Evolutionary conservation across 2,329 filamentous ascomycete species (phyloP), one percentile per base, ranked within the genome.

Genomic region (Fusarium succisae): DNA sequence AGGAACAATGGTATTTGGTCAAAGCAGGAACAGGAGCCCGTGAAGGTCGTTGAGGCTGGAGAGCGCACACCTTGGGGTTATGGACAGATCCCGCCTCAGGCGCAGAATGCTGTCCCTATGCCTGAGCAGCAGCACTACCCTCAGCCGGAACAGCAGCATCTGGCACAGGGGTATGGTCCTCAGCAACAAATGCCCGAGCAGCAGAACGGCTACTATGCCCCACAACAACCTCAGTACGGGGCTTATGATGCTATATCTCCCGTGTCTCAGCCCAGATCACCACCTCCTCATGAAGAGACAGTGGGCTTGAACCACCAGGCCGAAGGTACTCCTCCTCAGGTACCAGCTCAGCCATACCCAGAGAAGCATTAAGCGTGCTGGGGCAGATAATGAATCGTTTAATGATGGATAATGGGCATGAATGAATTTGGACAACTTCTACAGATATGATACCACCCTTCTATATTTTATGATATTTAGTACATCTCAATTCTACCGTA

Each of bases 241-340:
- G 28, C 47, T 1, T 64, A 56, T n/a, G 24, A 24, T 26, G 48
- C 37, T 26, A 51, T 30, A 24, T 69, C 67, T 17, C 62, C 62
- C 3, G 44, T 56, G 38, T 62, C 62, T 1, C 63, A 67, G 7
- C 51, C 57, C 18, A 47, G 50, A 10, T 72, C 77, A 11, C 79
- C 77, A 7, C 77, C 78, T 10, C 66, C 78, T 2, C 78, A 80
- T 28, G 77, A 79, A 32, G 79, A 80, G 45, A 66, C 73, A 11
- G 78, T 81, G 75, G 80, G 79, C 1, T 41, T 81, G 7, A 76
- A 82, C 41, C 79, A 82, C 59, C 80, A 82, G 60, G 80, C 80
- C 3, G 75, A 82, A 30, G 80, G 80, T 7, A 76, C 66, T 4
- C 70, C 75, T 24, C 76, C 77, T 2, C 72, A 72, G 35, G 55